Base-by-base conservation (phyloP, 2,329 filamentous ascomycete species). In the Seiridium unicorne region DNA sequence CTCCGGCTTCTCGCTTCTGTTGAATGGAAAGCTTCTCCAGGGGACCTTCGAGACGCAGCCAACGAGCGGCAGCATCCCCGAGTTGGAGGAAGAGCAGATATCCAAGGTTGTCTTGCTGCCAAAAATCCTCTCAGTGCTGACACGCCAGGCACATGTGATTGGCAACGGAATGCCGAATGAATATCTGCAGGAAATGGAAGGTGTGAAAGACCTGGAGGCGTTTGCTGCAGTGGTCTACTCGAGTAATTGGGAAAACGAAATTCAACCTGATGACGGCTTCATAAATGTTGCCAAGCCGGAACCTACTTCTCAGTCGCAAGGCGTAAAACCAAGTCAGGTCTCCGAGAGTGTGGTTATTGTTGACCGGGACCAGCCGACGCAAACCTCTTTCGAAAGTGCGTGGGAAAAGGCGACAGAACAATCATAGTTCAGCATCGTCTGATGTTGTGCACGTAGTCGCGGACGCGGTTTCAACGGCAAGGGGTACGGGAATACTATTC, bases 181-280 rank as follows among this genome's bases (percentile, higher is more conserved):
- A 77, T 90, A 90, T 71, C 80, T 90, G 38, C 83, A 87, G 67
- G 86, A 88, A 44, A 92, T 96, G 82, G 92, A 96, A 75, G 76
- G 82, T 57, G 89, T 93, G 44, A 81, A 84, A 35, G 90, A 93
- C 62, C 80, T 96, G 8, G 90, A 93, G 72, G 91, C 89, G 0
- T 96, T 96, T 72, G 90, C 92, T 1, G 92, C 92, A 1, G 89
- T 96, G 1, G 91, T 96, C 44, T 96, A 95, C 74, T 91, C 88
- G 55, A 93, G 89, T 71, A 95, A 96, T 73, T 95, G 86, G 86
- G 84, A 88, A 72, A 86, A 80, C 63, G 86, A 89, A 75, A 84
- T 89, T 60, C 79, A 76, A 13, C 31, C 49, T n/a, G 78, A 83
- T 34, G 80, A 84, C 44, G 76, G 66, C 26, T 53, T 57, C 38